Conservation (phyloP, 805 yeast genomes). For the Blastobotrys americana region DNA sequence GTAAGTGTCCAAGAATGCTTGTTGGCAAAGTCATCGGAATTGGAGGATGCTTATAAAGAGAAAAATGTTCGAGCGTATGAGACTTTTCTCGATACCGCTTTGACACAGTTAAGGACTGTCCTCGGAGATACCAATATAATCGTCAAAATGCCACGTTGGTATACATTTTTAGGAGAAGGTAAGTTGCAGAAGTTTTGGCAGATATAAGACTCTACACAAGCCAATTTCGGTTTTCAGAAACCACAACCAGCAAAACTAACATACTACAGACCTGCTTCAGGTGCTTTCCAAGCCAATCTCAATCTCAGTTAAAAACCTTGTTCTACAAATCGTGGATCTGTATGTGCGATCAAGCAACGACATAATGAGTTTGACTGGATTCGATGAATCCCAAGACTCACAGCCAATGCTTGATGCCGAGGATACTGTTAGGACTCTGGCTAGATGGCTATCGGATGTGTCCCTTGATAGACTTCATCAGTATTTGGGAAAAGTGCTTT, state of each 20-base stretch:
- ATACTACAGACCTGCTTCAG: no score
- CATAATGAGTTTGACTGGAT: neutral
- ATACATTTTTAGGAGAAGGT: neutral
- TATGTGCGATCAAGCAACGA: neutral
- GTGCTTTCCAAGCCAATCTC: neutral
- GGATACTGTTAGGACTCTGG: no score
- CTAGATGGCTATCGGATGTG: neutral
- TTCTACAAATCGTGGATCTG: neutral
- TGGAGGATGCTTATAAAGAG: neutral
- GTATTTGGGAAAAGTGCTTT: neutral
- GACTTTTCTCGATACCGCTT: neutral
- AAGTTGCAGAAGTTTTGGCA: no score
- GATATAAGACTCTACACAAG: no score
- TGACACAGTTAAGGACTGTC: neutral
- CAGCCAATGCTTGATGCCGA: neutral
- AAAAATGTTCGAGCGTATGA: constrained; percentile 1
- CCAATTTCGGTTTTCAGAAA: no score
- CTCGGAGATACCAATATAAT: neutral
- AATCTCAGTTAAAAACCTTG: neutral
- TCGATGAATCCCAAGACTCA: constrained; percentile 1
- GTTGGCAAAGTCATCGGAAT: neutral
- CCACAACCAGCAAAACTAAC: no score
- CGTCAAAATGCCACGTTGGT: neutral
- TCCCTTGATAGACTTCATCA: neutral
- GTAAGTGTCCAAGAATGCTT: constrained; percentile 1